These are phyloP conservation scores for Aspergillus sclerotialis DNA, from an alignment of 2,329 filamentous ascomycete genomes.

Conservation along the genomic window DNA sequence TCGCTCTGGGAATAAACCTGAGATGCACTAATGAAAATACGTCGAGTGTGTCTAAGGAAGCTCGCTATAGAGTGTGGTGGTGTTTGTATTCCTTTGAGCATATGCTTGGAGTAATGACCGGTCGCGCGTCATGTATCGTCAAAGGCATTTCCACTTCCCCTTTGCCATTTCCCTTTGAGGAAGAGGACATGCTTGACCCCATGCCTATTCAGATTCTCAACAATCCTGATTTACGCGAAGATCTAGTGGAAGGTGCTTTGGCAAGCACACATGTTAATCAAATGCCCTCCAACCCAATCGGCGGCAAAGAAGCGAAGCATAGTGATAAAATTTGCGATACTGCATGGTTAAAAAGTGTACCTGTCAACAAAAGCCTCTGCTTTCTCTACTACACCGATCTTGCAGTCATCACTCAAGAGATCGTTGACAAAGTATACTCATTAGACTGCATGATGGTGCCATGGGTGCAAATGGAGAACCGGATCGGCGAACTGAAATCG, in stretches of 20 bases:
- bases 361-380: conserved; percentile 27
- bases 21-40: conserved; percentile 33
- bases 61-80: conserved; percentile 42
- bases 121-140: conserved; percentile 35
- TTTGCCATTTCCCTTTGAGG: conserved; percentile 35
- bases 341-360: conserved; percentile 29
- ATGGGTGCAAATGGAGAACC: conserved; percentile 35
- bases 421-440: conserved; percentile 37
- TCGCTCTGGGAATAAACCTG: conserved; percentile 39
- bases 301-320: conserved; percentile 17
- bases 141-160: conserved; percentile 38
- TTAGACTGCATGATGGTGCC: conserved; percentile 31
- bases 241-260: conserved; percentile 22
- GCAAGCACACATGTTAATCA: conserved; percentile 25
- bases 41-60: conserved; percentile 34
- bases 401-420: conserved; percentile 32
- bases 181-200: conserved; percentile 30
- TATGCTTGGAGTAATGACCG: conserved; percentile 40
- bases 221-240: conserved; percentile 22
- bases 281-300: conserved; percentile 23
- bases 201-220: conserved; percentile 26
- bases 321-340: conserved; percentile 19
- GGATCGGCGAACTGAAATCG: conserved; percentile 31
- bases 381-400: conserved; percentile 36
- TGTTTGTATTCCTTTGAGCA: conserved; percentile 39